Evolutionary conservation across 1,139 yeast genomes (phyloP).

Genomic region (Nadsonia starkeyi-henricii): DNA sequence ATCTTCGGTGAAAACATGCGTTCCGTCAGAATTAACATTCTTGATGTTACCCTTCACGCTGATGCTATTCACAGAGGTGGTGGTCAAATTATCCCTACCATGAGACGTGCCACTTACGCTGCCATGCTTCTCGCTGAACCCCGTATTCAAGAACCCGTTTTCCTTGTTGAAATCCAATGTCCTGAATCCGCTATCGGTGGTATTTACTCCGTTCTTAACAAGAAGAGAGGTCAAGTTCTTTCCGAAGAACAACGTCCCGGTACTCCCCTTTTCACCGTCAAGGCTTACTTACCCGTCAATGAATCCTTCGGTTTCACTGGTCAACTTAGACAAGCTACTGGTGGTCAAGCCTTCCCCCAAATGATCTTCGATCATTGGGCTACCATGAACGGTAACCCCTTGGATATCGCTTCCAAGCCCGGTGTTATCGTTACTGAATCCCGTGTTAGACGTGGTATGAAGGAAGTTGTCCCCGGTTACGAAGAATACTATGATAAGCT

Average conservation of each 20-base stretch:
- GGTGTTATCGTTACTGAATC: slow-evolving; percentile 82
- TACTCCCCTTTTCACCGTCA: slow-evolving; percentile 97
- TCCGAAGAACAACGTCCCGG: slow-evolving; percentile 99
- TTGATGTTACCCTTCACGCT: slow-evolving; percentile 98
- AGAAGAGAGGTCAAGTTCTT: slow-evolving; percentile 99
- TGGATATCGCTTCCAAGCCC: slow-evolving; percentile 86
- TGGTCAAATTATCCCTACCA: slow-evolving; percentile 99
- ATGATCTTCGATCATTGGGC: slow-evolving; percentile 99
- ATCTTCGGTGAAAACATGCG: slow-evolving; percentile 92
- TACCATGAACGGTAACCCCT: slow-evolving; percentile 78
- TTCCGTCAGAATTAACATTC: slow-evolving; percentile 92
- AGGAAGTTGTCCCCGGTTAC: slow-evolving; percentile 96
- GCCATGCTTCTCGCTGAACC: slow-evolving; percentile 97
- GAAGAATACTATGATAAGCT: slow-evolving; percentile 99
- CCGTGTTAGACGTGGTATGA: slow-evolving; percentile 96
- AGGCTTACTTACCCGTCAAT: slow-evolving; percentile 99
- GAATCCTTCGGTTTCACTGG: slow-evolving; percentile 99
- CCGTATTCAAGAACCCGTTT: slow-evolving; percentile 98
- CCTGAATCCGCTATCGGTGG: slow-evolving; percentile 99
- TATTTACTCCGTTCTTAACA: slow-evolving; percentile 98
- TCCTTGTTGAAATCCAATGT: slow-evolving; percentile 98
- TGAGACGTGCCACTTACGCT: slow-evolving; percentile 99
- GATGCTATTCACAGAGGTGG: slow-evolving; percentile 99
- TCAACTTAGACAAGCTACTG: slow-evolving; percentile 98
- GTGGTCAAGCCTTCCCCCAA: slow-evolving; percentile 99